These are phyloP conservation scores for Tetrapisispora nanseiensis DNA, from an alignment of 805 yeast genomes.

Conservation along the genomic window DNA sequence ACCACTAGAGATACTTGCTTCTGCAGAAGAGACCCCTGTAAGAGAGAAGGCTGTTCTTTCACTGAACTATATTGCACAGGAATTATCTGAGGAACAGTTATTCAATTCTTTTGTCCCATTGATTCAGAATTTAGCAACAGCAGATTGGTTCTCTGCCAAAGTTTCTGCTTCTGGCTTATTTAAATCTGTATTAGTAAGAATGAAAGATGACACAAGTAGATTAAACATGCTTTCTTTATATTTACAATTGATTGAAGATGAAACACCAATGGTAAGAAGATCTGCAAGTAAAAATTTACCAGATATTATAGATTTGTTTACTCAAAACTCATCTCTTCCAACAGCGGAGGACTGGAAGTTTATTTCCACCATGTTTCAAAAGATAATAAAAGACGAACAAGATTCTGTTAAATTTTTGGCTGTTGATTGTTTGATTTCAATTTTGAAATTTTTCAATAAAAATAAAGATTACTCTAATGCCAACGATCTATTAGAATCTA, in stretches of 20 bases:
- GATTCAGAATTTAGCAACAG: slow-evolving; percentile 66
- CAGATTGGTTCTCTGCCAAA: slow-evolving; percentile 90
- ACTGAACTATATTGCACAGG: slow-evolving; percentile 57
- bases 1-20: slow-evolving; percentile 71
- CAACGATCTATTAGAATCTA: slow-evolving; percentile 51
- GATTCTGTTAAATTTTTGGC: slow-evolving; percentile 90
- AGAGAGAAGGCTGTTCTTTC: slow-evolving; percentile 91
- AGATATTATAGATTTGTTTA: slow-evolving; percentile 50
- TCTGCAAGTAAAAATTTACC: slow-evolving; percentile 90
- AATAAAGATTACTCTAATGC: slow-evolving; percentile 50
- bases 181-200: slow-evolving; percentile 55
- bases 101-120: slow-evolving; percentile 61
- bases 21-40: slow-evolving; percentile 93
- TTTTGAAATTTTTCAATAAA: slow-evolving; percentile 56
- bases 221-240: slow-evolving; percentile 57
- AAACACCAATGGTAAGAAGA: slow-evolving; percentile 97
- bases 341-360: slow-evolving; percentile 63
- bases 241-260: slow-evolving; percentile 70
- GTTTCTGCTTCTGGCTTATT: slow-evolving; percentile 88
- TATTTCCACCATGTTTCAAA: slow-evolving; percentile 72
- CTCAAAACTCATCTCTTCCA: slow-evolving; percentile 37
- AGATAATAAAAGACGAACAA: slow-evolving; percentile 74
- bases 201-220: slow-evolving; percentile 43
- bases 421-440: slow-evolving; percentile 79
- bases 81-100: slow-evolving; percentile 54